Conservation (phyloP, 2,329 filamentous ascomycete genomes). For the Emergomyces africanus region DNA sequence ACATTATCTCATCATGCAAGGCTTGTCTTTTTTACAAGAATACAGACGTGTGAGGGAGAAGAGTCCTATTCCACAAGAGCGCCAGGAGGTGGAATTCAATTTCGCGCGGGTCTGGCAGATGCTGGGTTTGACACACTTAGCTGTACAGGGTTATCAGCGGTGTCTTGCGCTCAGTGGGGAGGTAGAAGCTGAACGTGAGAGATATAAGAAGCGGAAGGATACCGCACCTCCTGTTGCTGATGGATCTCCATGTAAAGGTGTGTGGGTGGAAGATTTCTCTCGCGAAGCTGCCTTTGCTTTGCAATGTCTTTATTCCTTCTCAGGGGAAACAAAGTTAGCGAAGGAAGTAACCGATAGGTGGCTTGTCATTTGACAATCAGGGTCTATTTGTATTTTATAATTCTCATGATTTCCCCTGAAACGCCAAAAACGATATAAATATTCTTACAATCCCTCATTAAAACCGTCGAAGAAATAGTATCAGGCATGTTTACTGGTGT, state of each 20-base stretch:
- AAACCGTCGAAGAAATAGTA: neutral
- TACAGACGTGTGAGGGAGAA: slow-evolving; percentile 53
- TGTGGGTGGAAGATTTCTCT: slow-evolving; percentile 44
- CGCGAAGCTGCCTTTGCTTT: slow-evolving; percentile 64
- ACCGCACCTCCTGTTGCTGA: slow-evolving; percentile 33
- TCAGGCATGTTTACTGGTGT: neutral
- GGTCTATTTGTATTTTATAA: slow-evolving; percentile 5
- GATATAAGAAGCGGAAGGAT: slow-evolving; percentile 12
- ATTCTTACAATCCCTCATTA: neutral
- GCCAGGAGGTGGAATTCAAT: slow-evolving; percentile 73
- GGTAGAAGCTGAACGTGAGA: slow-evolving; percentile 25
- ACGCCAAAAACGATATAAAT: neutral
- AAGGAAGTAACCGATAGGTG: slow-evolving; percentile 48
- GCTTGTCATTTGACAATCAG: slow-evolving; percentile 34
- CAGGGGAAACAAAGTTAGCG: slow-evolving; percentile 50
- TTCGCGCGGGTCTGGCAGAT: slow-evolving; percentile 63
- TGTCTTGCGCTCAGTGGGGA: slow-evolving; percentile 39
- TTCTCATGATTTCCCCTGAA: neutral
- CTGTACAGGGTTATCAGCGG: slow-evolving; percentile 56
- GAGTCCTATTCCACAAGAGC: slow-evolving; percentile 32
- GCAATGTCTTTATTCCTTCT: slow-evolving; percentile 52
- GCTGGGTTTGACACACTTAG: slow-evolving; percentile 59
- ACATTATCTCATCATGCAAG: slow-evolving; percentile 77
- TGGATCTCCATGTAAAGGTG: slow-evolving; percentile 8
- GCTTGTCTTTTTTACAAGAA: slow-evolving; percentile 62